Evolutionary conservation across 1,284 basidiomycete genomes (phyloP), one percentile per base, ranked within the genome.

Genomic region (Cutaneotrichosporon sp.): DNA sequence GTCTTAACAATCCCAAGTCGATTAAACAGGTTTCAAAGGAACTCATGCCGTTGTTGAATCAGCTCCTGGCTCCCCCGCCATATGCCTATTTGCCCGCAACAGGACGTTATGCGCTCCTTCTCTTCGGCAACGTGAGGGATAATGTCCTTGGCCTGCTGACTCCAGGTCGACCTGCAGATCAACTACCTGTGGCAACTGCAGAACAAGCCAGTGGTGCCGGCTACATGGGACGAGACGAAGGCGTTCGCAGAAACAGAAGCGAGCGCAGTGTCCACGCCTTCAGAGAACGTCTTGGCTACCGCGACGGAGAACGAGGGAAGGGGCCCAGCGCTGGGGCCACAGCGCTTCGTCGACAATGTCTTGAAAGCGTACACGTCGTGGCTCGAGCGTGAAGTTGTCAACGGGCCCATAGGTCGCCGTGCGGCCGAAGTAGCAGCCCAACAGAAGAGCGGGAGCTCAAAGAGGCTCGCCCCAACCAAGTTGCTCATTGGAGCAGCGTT

Each of bases 101-200:
- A 9, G 65, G 67, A 1, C 52, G 66, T 29, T 67, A 59, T 52
- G 67, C 65, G 10, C 31, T 72, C 35, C 52, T 73, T 16, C 59
- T 73, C 17, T 73, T 71, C 37, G 71, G 70, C 1, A 73, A 71
- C 55, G 71, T 71, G 24, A 54, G 65, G 48, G 46, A 11, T 33
- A 4, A 20, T 8, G 4, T 29, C 9, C n/a, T n/a, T 9, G 33
- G 22, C 27, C 4, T 1, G 29, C 47, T 52, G 17, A 52, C 33
- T 2, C 10, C 59, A 72, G 70, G 70, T 73, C 51, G 71, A 73
- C 44, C 51, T 73, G 25, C 69, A 73, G 49, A 68, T 73, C 56
- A 73, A 73, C 62, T 71, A 73, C 45, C 64, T 73, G 20, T 71
- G 65, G 64, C 69, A 73, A 50, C 60, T 73, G 19, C 63, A 66